Base-by-base conservation (phyloP, 768 basidiomycete species). In the Tricholoma bakamatsutake region DNA sequence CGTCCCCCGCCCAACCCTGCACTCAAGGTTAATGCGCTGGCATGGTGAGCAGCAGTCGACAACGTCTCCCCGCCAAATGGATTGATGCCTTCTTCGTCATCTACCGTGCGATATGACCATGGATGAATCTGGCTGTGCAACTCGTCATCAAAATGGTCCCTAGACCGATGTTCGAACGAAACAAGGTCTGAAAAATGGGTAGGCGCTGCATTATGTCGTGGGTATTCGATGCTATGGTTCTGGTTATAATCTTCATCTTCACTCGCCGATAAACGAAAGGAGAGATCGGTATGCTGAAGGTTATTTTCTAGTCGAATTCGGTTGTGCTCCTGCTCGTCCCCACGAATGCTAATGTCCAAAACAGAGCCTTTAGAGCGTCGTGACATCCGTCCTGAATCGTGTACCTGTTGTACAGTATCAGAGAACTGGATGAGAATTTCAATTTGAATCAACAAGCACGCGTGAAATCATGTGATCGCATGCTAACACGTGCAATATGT, bases 21-120 rank as follows among this genome's bases (percentile, higher is more conserved):
- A 52, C 81, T 88, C 15, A 97, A 77, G 0, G 94, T 96, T 52
- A 96, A 75, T 2, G 83, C 91, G 59, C 88, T 91, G 24, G 91
- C 93, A 70, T 97, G 94, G 69, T 97, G 94, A 1, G 86, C 90
- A 8, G 83, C 84, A 0, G 93, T 95, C 0, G 90, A 93, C 56
- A 91, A 69, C 0, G 88, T 89, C 56, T 84, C 82, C 18, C 80
- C 83, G 39, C 78, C 83, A 60, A 84, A 89, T 0, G 87, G 85
- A 59, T 80, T 76, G 31, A 85, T 71, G 17, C 83, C 86, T 11
- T 87, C 86, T 4, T 88, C 85, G 54, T 88, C 83, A 57, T 78
- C 80, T 60, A 68, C 73, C 12, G 74, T 76, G 52, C 73, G 53
- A 24, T 81, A 80, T 18, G 82, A 82, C 83, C 82, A 85, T 0